Evolutionary conservation across 2,329 filamentous ascomycete genomes (phyloP).

Genomic region (Fusarium sarcochroum): DNA sequence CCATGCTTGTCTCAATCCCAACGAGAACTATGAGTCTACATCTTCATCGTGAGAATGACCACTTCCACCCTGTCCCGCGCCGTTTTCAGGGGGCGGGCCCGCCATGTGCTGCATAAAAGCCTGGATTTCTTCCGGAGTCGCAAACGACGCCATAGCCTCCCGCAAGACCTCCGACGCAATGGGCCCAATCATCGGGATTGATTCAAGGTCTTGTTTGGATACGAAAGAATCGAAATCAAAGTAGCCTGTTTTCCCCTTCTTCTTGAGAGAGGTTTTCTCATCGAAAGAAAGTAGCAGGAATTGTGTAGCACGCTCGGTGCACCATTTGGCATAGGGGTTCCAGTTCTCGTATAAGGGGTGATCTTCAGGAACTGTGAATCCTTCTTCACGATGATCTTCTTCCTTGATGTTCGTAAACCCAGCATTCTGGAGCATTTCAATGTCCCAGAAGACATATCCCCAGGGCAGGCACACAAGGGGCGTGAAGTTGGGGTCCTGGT

Average conservation of each 20-base stretch:
- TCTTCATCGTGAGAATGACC: too few relatives aligned
- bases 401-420: not conserved
- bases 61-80: too few relatives aligned
- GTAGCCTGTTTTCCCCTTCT: slow-evolving; percentile 3
- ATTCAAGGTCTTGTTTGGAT: not conserved
- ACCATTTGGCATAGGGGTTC: not conserved
- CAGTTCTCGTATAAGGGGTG: not conserved
- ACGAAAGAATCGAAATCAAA: slow-evolving; percentile 12
- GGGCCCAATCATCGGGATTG: not conserved
- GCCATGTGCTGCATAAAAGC: too few relatives aligned
- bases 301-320: not conserved
- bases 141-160: not conserved
- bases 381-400: not conserved
- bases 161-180: not conserved
- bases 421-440: slow-evolving; percentile 12
- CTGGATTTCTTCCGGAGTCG: too few relatives aligned
- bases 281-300: not conserved
- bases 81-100: too few relatives aligned
- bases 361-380: not conserved
- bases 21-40: too few relatives aligned
- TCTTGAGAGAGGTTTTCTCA: not conserved
- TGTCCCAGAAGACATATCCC: slow-evolving; percentile 32
- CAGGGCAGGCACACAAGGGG: not conserved
- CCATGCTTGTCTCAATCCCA: too few relatives aligned
- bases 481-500: not conserved